phyloP scores from a whole-genome alignment of 306 rosid genomes.

The Phaseolus lunatus region DNA sequence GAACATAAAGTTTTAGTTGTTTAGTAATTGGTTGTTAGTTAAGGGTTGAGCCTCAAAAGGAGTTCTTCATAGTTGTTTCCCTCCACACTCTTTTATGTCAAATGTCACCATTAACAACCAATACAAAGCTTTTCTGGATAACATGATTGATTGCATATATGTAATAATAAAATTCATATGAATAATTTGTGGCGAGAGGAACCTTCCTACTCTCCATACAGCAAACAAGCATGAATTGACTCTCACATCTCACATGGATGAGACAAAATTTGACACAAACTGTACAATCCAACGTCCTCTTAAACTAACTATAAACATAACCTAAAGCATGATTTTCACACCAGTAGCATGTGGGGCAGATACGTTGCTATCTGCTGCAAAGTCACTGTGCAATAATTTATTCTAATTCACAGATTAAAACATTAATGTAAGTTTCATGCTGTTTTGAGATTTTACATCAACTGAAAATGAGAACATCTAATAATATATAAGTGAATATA shows the following conservation, averaged over 20 bases:
- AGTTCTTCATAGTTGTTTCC: background rate
- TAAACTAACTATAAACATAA: constrained; percentile 24
- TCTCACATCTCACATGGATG: constrained; percentile 20
- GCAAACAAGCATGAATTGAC: constrained; percentile 4
- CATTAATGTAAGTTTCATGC: background rate
- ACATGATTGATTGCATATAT: background rate
- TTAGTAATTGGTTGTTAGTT: no score
- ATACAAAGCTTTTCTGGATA: background rate
- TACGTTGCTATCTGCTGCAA: background rate
- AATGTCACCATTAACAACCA: background rate
- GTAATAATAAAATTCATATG: background rate
- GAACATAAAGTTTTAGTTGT: no score
- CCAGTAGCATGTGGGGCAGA: background rate
- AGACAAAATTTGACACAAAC: constrained; percentile 18
- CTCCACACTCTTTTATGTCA: background rate
- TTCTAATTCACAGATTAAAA: background rate
- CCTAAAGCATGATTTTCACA: background rate
- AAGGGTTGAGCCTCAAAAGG: no score
- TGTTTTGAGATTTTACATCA: no score
- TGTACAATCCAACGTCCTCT: constrained; percentile 8
- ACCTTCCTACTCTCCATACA: constrained; percentile 32
- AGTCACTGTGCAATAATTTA: background rate
- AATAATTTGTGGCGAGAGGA: background rate
- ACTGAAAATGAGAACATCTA: no score
- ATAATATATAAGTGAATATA: no score